phyloP scores from a whole-genome alignment of 148 eudicot genomes.

The Fagopyrum tataricum region DNA sequence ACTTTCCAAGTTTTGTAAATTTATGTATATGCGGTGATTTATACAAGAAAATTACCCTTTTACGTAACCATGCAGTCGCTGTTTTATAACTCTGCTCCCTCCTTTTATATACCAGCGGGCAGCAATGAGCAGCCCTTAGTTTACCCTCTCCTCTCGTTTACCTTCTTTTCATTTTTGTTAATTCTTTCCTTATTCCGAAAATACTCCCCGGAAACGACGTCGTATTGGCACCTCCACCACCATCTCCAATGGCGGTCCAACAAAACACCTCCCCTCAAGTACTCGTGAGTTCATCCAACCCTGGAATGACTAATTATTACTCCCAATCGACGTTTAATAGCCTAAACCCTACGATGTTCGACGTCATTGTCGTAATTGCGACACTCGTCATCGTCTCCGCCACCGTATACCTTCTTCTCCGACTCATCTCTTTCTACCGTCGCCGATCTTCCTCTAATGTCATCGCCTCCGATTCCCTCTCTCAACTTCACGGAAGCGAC shows the following conservation, averaged over 20 bases:
- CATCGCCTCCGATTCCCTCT: slow-evolving; percentile 4
- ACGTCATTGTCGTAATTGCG: slow-evolving; percentile 37
- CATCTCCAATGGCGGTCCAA: not conserved
- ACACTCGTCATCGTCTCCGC: slow-evolving; percentile 46
- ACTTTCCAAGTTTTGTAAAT: not conserved
- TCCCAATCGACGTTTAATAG: not conserved
- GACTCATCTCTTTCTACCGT: slow-evolving; percentile 33
- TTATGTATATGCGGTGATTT: not conserved
- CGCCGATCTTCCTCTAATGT: slow-evolving; percentile 8
- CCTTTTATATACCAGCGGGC: too few relatives aligned
- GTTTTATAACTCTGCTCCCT: not conserved
- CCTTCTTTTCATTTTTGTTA: too few relatives aligned
- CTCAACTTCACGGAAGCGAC: not conserved
- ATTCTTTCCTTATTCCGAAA: too few relatives aligned
- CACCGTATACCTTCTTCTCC: slow-evolving; percentile 55
- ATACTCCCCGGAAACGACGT: too few relatives aligned
- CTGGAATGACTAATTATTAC: too few relatives aligned
- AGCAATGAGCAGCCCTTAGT: too few relatives aligned
- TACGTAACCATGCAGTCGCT: not conserved
- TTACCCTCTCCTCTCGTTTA: not conserved
- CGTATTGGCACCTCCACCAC: too few relatives aligned
- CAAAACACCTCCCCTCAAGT: not conserved
- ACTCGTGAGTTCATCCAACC: not conserved
- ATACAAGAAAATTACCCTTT: not conserved
- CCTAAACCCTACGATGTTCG: slow-evolving; percentile 20